Base-by-base conservation (phyloP, 2,329 filamentous ascomycete genomes). In the Berkeleyomyces basicola region DNA sequence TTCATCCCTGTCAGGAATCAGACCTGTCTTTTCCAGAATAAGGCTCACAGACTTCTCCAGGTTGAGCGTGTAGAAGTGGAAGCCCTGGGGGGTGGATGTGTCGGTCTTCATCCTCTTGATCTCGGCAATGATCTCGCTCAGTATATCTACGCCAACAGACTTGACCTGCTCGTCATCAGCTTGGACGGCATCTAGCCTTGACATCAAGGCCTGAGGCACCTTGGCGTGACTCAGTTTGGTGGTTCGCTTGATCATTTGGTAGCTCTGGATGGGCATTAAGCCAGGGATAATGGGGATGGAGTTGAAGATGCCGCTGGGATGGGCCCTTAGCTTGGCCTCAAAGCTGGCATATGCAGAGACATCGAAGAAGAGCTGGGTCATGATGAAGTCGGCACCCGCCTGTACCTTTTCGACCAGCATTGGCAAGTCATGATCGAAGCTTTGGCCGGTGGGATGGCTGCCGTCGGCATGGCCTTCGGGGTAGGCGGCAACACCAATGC, bases 321-420 rank as follows among this genome's bases (percentile, higher is more conserved):
- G 90, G 61, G 85, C 82, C 65, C 90, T 79, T 67, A 99, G 73
- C 59, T 79, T 82, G 67, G 77, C 80, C 75, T 97, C 92, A 70
- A 95, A 97, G 42, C 77, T 77, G 62, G 85, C 81, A 71, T 95
- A 99, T 16, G 88, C 88, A 3, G 87, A 79, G 33, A 90, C 81
- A 70, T 97, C 90, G 73, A 96, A 99, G 74, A 96, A 97, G 7
- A 99, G 79, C 73, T 99, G 93, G 0, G 93, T 97, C 89, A 99
- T 96, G 74, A 99, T 87, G 71, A 99, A 99, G 74, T 97, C 91
- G 59, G 91, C 93, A 0, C 93, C 93, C 3, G 93, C 93, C 68
- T 86, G 79, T 0, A 86, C 87, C 79, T 99, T 99, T 67, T 96
- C 90, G 9, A 95, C 82, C 61, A 99, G 78, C 69, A 87, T 95